phyloP scores from a whole-genome alignment of 2,329 filamentous ascomycete genomes.

The Trichoderma sp. region DNA sequence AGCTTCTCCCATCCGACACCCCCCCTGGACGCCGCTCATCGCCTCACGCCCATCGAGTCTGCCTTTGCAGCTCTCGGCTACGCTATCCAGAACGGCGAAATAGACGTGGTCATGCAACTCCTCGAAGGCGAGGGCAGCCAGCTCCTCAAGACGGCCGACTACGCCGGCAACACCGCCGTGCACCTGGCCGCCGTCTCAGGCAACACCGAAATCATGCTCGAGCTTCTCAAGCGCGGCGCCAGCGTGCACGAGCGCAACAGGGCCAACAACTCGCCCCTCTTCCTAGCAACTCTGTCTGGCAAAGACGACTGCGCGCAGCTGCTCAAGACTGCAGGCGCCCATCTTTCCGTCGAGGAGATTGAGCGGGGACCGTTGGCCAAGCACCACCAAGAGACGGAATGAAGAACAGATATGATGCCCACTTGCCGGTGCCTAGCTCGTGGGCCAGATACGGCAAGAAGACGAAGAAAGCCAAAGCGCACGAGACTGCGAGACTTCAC shows the following conservation, averaged over 20 bases:
- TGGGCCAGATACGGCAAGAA: neutral
- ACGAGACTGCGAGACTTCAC: neutral
- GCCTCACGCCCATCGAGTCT: conserved; percentile 50
- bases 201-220: conserved; percentile 52
- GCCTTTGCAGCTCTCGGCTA: conserved; percentile 78
- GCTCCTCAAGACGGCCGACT: conserved; percentile 73
- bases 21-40: conserved; percentile 42
- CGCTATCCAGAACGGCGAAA: conserved; percentile 69
- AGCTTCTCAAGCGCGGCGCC: conserved; percentile 59
- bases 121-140: conserved; percentile 62
- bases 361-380: conserved; percentile 30
- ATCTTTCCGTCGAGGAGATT: conserved; percentile 47
- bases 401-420: neutral
- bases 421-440: no score
- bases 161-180: conserved; percentile 72
- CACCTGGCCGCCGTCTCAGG: conserved; percentile 57
- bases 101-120: conserved; percentile 62
- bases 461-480: neutral
- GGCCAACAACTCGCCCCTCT: conserved; percentile 64
- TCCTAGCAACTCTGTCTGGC: conserved; percentile 57
- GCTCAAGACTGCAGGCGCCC: conserved; percentile 57
- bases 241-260: conserved; percentile 64
- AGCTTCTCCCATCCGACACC: conserved; percentile 73
- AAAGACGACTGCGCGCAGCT: conserved; percentile 52
- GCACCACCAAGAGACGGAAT: conserved; percentile 16